Evolutionary conservation across 208 protist genomes (phyloP).

Genomic region (Acanthamoeba pearcei): DNA sequence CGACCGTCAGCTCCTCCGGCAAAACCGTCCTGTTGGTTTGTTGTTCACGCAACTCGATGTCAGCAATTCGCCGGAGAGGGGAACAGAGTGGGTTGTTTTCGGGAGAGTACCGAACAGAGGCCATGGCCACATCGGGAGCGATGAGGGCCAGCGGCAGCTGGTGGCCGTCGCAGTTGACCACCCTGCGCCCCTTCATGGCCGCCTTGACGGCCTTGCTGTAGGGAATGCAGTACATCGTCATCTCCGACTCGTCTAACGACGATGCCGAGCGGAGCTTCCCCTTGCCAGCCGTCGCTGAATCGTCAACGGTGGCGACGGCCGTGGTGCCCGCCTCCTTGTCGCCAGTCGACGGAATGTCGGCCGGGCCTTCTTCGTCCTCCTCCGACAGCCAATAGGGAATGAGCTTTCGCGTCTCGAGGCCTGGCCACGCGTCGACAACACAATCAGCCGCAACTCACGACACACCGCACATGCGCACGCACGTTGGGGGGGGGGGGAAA

Average conservation of each 20-base stretch:
- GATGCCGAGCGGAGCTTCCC: background rate
- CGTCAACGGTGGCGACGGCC: background rate
- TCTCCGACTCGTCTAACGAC: background rate
- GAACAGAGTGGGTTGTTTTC: background rate
- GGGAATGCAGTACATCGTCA: conserved; percentile 3
- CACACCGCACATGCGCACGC: background rate
- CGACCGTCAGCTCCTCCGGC: conserved; percentile 45
- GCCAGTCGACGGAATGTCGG: background rate
- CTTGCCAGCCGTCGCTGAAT: background rate
- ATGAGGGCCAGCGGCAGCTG: background rate
- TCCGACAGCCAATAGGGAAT: conserved; percentile 1
- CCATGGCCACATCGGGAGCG: conserved; percentile 27
- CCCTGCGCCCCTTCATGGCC: background rate
- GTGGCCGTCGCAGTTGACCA: conserved; percentile 17
- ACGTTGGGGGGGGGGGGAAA: background rate
- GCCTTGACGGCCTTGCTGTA: conserved; percentile 44
- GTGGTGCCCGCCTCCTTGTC: background rate
- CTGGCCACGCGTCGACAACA: background rate
- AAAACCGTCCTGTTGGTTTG: background rate
- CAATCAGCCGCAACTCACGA: background rate
- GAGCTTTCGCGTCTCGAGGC: background rate
- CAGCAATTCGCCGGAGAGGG: background rate
- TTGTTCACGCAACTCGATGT: background rate
- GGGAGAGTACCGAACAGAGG: background rate
- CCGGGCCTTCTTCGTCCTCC: background rate